A percentile compares a stretch with the other conserved stretches of the same genome.
Evolutionary conservation across 106 monocot genomes (phyloP).

Genomic region (Dioscorea alata): DNA sequence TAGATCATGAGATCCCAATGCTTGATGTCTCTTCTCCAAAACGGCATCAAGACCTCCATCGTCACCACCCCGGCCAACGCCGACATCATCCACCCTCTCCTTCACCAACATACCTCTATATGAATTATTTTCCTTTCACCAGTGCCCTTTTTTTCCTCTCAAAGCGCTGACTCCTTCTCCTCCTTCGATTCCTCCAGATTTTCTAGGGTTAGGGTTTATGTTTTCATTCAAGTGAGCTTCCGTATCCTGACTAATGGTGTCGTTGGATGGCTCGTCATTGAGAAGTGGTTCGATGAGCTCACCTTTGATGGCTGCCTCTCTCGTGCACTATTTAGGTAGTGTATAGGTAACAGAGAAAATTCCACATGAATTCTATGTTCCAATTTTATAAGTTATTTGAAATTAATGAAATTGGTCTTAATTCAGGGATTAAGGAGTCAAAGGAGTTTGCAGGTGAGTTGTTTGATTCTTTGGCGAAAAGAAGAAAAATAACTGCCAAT

Average conservation of each 20-base stretch:
- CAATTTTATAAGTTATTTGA: too few species aligned
- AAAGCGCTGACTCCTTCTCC: not conserved
- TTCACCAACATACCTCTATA: too few species aligned
- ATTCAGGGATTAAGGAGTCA: constrained; percentile 80
- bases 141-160: not conserved
- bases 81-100: too few species aligned
- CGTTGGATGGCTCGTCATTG: constrained; percentile 71
- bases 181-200: not conserved
- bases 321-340: constrained; percentile 60
- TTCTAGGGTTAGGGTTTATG: not conserved
- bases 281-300: constrained; percentile 80
- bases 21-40: too few species aligned
- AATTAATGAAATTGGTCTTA: too few species aligned
- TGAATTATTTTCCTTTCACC: not conserved
- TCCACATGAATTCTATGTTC: not conserved
- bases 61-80: too few species aligned
- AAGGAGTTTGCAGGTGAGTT: constrained; percentile 83
- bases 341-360: constrained; percentile 45
- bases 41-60: too few species aligned
- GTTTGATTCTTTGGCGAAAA: constrained; percentile 80
- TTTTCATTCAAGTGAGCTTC: not conserved
- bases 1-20: too few species aligned
- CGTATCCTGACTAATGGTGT: constrained; percentile 34
- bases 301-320: constrained; percentile 43
- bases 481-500: constrained; percentile 37